Evolutionary conservation across 805 yeast genomes (phyloP), one percentile per base, ranked within the genome.

Genomic region (Wickerhamomyces strasburgensis): DNA sequence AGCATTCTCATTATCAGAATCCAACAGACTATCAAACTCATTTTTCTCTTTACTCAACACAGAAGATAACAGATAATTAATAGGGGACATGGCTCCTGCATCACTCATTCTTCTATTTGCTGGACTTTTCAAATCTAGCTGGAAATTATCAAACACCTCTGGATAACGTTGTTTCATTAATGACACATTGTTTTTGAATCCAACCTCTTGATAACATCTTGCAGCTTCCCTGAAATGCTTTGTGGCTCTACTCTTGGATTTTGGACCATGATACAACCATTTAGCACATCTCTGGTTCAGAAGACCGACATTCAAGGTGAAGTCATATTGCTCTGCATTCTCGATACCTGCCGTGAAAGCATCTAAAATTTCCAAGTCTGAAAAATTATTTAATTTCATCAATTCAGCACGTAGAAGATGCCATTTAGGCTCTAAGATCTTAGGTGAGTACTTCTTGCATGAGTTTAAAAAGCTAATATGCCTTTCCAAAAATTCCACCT

Each of bases 281-380:
- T 48, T 35, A 8, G 67, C 73, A 51, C 77, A 70, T 14, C 66
- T 54, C 35, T 67, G 65, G 39, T 63, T 57, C 6, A 62, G 61
- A 34, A 64, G 39, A 2, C 70, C 75, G 5, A 58, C 60, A 33
- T 70, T 74, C 19, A 60, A 53, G 46, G 60, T 51, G 14, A 57
- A 47, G 9, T 58, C 56, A 26, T 50, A 40, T n/a, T 43, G 42
- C 5, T 52, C 48, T 1, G 73, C 68, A 4, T 41, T 34, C n/a
- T 62, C 66, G n/a, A 71, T 58, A 0, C 76, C 69, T 17, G 58
- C 64, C 35, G 70, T 73, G 46, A 65, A 73, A 14, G 54, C 42
- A 40, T 73, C 78, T 7, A 73, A 47, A 4, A 64, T 56, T 16
- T 58, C 65, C 15, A 73, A 46, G 14, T 62, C 61, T 5, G 65